A percentile compares a stretch with the other conserved stretches of the same genome.
Evolutionary conservation across 2,329 filamentous ascomycete genomes (phyloP).

Genomic region (Daldinia eschscholtzii): DNA sequence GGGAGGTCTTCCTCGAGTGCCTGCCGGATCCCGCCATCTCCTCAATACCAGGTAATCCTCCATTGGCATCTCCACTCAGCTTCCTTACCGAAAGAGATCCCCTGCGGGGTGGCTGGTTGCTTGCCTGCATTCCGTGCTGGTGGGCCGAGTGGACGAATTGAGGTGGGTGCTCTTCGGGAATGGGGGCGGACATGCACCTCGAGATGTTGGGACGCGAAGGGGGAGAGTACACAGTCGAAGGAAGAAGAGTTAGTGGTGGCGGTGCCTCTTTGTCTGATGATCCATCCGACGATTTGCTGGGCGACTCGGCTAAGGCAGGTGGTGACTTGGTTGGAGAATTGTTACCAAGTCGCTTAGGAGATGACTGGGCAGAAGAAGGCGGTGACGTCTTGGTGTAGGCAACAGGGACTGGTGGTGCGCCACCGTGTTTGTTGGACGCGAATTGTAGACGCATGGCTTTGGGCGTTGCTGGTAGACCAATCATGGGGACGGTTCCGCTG

Average conservation of each 20-base stretch:
- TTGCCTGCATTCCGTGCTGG: constrained; percentile 47
- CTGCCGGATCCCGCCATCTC: constrained; percentile 57
- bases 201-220: constrained; percentile 64
- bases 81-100: constrained; percentile 54
- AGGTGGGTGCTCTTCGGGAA: constrained; percentile 60
- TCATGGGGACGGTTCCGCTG: constrained; percentile 62
- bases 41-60: constrained; percentile 62
- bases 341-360: constrained; percentile 51
- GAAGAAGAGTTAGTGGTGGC: constrained; percentile 62
- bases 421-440: constrained; percentile 65
- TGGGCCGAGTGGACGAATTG: constrained; percentile 59
- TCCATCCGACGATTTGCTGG: constrained; percentile 45
- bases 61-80: constrained; percentile 55
- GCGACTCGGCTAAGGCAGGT: constrained; percentile 33
- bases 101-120: constrained; percentile 45
- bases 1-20: constrained; percentile 60
- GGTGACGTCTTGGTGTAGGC: constrained; percentile 60
- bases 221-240: constrained; percentile 71
- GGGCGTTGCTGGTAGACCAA: constrained; percentile 91
- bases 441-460: constrained; percentile 89
- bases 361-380: constrained; percentile 54
- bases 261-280: constrained; percentile 48
- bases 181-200: constrained; percentile 73
- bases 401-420: constrained; percentile 65
- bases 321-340: constrained; percentile 49